Evolutionary conservation across 2,329 filamentous ascomycete species (phyloP).

Genomic region (Geoglossum cookeanum): DNA sequence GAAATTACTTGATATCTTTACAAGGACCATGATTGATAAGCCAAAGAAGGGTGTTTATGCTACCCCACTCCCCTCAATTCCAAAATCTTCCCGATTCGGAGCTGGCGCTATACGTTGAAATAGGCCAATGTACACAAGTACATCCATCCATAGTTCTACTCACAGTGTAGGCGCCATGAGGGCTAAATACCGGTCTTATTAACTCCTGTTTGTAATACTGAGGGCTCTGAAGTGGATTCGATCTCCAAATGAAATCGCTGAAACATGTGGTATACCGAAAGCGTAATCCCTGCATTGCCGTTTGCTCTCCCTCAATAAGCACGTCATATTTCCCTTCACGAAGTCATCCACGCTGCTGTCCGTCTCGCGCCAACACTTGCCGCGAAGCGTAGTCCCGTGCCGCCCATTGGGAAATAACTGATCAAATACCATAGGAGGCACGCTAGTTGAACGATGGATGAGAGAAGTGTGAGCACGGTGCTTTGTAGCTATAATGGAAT

Average conservation of each 20-base stretch:
- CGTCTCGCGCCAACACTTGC: slow-evolving; percentile 70
- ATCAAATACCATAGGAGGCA: slow-evolving; percentile 83
- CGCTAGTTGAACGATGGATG: slow-evolving; percentile 65
- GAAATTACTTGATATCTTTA: neutral
- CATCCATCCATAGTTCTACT: neutral
- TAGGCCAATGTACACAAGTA: neutral
- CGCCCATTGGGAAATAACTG: slow-evolving; percentile 96
- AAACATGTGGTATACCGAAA: neutral
- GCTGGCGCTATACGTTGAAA: neutral
- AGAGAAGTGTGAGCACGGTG: slow-evolving; percentile 68
- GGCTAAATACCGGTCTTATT: neutral
- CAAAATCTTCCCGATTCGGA: neutral
- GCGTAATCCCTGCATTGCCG: neutral
- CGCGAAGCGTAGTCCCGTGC: slow-evolving; percentile 67
- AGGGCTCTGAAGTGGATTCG: neutral
- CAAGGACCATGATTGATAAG: neutral
- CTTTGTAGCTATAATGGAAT: slow-evolving; percentile 46
- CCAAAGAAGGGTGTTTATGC: neutral
- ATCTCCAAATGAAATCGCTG: neutral
- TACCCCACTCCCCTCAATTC: neutral
- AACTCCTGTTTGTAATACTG: neutral
- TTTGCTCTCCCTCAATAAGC: neutral
- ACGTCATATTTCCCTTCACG: slow-evolving; percentile 24
- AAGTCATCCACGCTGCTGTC: slow-evolving; percentile 74
- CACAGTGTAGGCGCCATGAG: neutral